Conservation (phyloP, 202 grass and related monocot species). For the Eragrostis tef region DNA sequence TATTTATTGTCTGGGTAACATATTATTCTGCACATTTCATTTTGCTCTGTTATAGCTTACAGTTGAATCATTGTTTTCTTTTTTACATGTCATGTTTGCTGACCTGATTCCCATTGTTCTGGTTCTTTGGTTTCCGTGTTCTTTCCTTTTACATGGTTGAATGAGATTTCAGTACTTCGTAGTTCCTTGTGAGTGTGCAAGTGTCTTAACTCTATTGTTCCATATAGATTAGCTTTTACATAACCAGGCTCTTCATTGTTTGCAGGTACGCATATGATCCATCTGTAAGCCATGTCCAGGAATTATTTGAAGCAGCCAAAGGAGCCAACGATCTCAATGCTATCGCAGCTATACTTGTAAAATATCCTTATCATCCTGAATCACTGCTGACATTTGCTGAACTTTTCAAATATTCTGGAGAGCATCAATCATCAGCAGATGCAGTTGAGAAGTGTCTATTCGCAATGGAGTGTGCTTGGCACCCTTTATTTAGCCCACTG, state of each 20-base stretch:
- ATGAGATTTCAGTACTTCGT: constrained; percentile 29
- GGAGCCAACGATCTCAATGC: constrained; percentile 91
- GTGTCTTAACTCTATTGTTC: constrained; percentile 35
- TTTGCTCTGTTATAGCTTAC: not conserved
- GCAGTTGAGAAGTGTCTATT: constrained; percentile 88
- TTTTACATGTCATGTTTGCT: constrained; percentile 23
- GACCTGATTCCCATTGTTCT: not conserved
- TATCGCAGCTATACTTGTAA: constrained; percentile 72
- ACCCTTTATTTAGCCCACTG: constrained; percentile 71
- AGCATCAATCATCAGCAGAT: constrained; percentile 85
- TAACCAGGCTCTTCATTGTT: constrained; percentile 36
- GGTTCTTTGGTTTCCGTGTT: not conserved
- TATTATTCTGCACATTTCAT: not conserved
- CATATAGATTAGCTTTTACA: constrained; percentile 18
- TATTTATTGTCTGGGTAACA: constrained; percentile 13
- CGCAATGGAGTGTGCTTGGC: constrained; percentile 89
- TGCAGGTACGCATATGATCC: constrained; percentile 71
- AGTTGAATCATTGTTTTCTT: not conserved
- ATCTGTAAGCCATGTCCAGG: constrained; percentile 69
- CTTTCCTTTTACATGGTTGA: not conserved
- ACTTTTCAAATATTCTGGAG: constrained; percentile 95
- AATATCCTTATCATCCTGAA: constrained; percentile 84
- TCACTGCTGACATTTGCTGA: constrained; percentile 92
- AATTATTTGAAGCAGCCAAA: constrained; percentile 90
- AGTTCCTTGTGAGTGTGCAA: not conserved